A percentile compares a stretch with the other conserved stretches of the same genome.
Evolutionary conservation across 768 basidiomycete species (phyloP).

Genomic region (Hemileccinum impolitum): DNA sequence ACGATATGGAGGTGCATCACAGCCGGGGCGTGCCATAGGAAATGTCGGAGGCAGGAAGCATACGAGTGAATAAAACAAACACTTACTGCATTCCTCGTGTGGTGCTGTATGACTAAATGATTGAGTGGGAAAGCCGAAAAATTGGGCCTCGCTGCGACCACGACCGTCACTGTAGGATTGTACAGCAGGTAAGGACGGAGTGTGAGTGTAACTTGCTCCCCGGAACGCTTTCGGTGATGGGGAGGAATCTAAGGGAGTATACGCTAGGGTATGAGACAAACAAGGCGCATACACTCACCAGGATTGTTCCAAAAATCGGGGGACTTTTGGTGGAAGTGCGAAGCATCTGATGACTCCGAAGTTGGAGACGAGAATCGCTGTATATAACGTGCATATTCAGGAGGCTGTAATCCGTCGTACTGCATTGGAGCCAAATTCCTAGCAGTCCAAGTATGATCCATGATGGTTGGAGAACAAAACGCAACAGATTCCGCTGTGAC

Average conservation of each 20-base stretch:
- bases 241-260: slow-evolving; percentile 33
- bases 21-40: slow-evolving; percentile 4
- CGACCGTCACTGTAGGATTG: not conserved
- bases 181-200: slow-evolving; percentile 1
- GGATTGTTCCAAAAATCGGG: slow-evolving; percentile 7
- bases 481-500: not conserved
- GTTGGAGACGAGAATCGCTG: slow-evolving; percentile 7
- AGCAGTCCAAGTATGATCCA: slow-evolving; percentile 10
- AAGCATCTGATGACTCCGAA: slow-evolving; percentile 4
- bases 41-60: not conserved
- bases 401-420: not conserved
- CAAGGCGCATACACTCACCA: slow-evolving; percentile 28
- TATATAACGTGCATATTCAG: not conserved
- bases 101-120: not conserved
- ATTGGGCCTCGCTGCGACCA: not conserved
- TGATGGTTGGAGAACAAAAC: slow-evolving; percentile 11
- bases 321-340: slow-evolving; percentile 3
- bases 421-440: not conserved
- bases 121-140: not conserved
- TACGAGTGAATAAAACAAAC: not conserved
- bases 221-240: slow-evolving; percentile 34
- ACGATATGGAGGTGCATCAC: not conserved
- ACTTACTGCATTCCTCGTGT: slow-evolving; percentile 3
- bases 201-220: slow-evolving; percentile 1
- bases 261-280: slow-evolving; percentile 1